Conservation (phyloP, 1,139 yeast genomes). For the Candida sp. region DNA sequence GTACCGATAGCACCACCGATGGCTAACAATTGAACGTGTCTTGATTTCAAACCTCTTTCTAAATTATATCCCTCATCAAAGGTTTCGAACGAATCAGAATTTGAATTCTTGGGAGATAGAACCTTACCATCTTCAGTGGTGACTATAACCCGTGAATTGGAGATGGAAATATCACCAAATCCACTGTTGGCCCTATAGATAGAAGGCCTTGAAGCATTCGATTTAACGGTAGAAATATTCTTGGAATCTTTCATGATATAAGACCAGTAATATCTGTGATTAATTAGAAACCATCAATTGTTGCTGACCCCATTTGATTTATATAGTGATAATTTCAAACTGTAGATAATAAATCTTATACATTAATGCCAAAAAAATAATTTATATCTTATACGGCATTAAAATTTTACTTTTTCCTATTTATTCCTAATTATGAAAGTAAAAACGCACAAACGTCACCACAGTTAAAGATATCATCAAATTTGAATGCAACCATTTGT, state of each 20-base stretch:
- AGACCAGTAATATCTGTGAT: no score
- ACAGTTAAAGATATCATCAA: no score
- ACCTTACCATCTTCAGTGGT: conserved; percentile 28
- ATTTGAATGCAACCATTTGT: no score
- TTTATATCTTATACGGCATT: no score
- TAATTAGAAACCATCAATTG: no score
- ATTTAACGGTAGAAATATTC: neutral
- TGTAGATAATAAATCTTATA: no score
- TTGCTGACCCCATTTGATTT: no score
- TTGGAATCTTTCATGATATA: conserved; percentile 5
- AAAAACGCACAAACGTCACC: no score
- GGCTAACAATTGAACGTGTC: conserved; percentile 37
- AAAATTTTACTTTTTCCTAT: no score
- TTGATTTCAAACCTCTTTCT: conserved; percentile 34
- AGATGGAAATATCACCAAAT: conserved; percentile 20
- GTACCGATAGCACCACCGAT: conserved; percentile 42
- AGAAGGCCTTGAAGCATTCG: neutral
- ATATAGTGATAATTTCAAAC: no score
- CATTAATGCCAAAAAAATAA: no score
- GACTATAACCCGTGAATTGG: conserved; percentile 29
- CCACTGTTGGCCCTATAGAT: conserved; percentile 1
- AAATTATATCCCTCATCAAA: conserved; percentile 16
- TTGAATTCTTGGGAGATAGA: conserved; percentile 20
- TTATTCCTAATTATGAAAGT: no score
- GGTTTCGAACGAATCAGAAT: conserved; percentile 12